Base-by-base conservation (phyloP, 768 basidiomycete genomes). In the Lentinula edodes region DNA sequence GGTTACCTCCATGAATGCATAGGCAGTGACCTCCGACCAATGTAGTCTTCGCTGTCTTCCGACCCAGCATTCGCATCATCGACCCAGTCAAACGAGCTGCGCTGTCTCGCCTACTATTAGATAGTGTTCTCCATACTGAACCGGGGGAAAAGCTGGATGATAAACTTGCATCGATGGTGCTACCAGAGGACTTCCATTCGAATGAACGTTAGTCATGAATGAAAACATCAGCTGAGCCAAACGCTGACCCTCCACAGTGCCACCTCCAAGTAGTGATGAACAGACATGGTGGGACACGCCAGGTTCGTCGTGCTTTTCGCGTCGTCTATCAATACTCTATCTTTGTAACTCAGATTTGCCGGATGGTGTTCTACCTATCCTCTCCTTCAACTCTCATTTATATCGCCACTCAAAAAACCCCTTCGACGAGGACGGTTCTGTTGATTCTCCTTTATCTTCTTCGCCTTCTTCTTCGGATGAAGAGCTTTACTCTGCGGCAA, bases 391-490 rank as follows among this genome's bases (percentile, higher is more conserved):
- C 48, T 45, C 16, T 41, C 18, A 46, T 72, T 70, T 55, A 71
- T 70, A 58, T 62, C 55, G 52, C 58, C 60, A 61, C 64, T 59
- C 28, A 41, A 62, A 23, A 42, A 93, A 93, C 69, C 92, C 93
- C 0, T 93, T 93, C 66, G 88, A 90, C 66, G 58, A 50, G 3
- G 13, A 50, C 1, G 12, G 38, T 23, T 88, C 87, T 23, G 80
- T 84, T 2, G 83, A 84, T 46, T 90, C 89, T 0, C 80, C 88
- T 6, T 65, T 86, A 38, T 89, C 90, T 13, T 86, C 88, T 2
- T 91, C 88, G 3, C 88, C 89, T 6, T 89, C 92, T 7, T 89
- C 90, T 7, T 91, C 90, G 2, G 92, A 94, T 64, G 92, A 94
- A 69, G 91, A 93, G 67, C 75, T 94, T 18, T 94, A 91, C 73